Base-by-base conservation (phyloP, 1,139 yeast species). In the Geotrichum cucujoidarum region DNA sequence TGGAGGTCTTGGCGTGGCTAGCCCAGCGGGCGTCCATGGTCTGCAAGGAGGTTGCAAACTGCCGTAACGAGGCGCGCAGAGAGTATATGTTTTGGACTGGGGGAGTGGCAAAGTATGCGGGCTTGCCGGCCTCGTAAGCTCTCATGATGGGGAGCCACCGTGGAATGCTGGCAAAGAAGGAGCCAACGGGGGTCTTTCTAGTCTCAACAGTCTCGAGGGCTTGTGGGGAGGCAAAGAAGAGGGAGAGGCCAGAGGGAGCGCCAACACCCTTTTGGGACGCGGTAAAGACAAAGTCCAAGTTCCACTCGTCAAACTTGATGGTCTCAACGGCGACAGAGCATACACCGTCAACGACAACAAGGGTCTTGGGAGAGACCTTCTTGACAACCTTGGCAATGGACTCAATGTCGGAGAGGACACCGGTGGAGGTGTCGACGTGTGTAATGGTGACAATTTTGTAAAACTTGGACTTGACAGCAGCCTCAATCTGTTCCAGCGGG, bases 231-330 rank as follows among this genome's bases (percentile, higher is more conserved):
- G 88, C 81, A 66, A 77, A 78, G 31, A 86, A 80, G 59, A 90
- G 77, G 20, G 92, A 80, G 59, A 90, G 77, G 25, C 98, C 98
- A 14, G 97, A 83, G 47, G 97, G 97, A 30, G 84, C 95, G 49
- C 96, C 97, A 61, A 90, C 74, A 33, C 96, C 97, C 74, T 90
- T 92, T 69, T 90, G 97, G 20, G 97, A 88, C 1, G 95, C 97
- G 44, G 95, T 84, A 57, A 90, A 74, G 39, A 81, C 95, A 59
- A 76, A 87, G 68, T 90, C 98, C 50, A 90, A 67, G 8, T 89
- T 90, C 97, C 97, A 92, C 30, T 76, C 76, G 65, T 88, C 94
- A 65, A 92, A 90, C 61, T 84, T 81, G 57, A 92, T 72, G 58
- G 80, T 76, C 69, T 90, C 98, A 52, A 87, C 94, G 29, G 85